Evolutionary conservation across 306 rosid species (phyloP), one percentile per base, ranked within the genome.

Genomic region (Styphnolobium japonicum): DNA sequence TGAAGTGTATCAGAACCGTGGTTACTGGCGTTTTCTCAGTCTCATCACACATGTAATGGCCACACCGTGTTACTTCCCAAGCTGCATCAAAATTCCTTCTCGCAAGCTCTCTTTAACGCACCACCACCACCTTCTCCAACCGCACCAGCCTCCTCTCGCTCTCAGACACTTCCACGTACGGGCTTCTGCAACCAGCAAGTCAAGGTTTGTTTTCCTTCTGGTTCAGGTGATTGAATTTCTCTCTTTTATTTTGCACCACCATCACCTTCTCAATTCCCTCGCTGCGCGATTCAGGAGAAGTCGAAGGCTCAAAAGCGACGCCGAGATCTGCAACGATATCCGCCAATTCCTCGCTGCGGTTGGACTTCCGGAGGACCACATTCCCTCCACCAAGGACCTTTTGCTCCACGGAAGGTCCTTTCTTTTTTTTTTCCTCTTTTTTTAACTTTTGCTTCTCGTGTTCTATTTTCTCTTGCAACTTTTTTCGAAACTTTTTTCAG

Each of bases 331-430:
- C 80, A 68, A 68, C 37, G 98, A 95, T 0, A 88, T 95, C 10
- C 82, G 86, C 27, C 86, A 88, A 81, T 92, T 95, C 39, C 56
- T 91, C 18, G 82, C 68, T 6, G 73, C 83, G 0, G 86, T 85
- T 76, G 98, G 94, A 42, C 92, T 92, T 76, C 97, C 98, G 0
- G 74, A 81, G 45, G 85, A 86, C 52, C 87, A 88, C 80, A 77
- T 92, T 68, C 98, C 97, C 46, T 87, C 96, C 16, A 87, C 87
- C 52, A 95, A 91, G 81, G 97, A 95, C 31, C 91, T 95, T 73
- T 67, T 86, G 53, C 87, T 46, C 73, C 89, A 88, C 61, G 98
- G 98, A 91, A 88, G 98, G 97, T 95, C 19, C 63, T 73, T 71
- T 39, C 67, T 66, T 55, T 14, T 5, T 53, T 11, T 25, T 19